Evolutionary conservation across 139 green algal genomes (phyloP).

Genomic region (Chlamydomonas eustigma): DNA sequence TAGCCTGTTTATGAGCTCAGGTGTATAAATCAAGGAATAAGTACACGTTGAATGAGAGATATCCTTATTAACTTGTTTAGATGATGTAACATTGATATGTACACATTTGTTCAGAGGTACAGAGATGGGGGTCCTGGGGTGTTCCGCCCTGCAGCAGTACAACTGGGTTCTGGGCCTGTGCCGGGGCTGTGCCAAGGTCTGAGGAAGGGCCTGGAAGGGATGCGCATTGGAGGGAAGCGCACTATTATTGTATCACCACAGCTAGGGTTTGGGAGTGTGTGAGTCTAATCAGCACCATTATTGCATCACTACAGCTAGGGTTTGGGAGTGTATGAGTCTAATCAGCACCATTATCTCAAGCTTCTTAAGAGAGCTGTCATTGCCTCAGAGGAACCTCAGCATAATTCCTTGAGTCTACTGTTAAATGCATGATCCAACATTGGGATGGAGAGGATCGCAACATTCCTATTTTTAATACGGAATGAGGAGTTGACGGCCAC

Average conservation of each 20-base stretch:
- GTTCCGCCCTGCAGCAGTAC: slow-evolving; percentile 28
- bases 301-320: slow-evolving; percentile 22
- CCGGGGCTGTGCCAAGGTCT: slow-evolving; percentile 34
- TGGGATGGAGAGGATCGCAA: too few relatives aligned
- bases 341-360: slow-evolving; percentile 32
- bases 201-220: slow-evolving; percentile 33
- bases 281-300: slow-evolving; percentile 24
- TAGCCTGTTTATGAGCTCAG: too few relatives aligned
- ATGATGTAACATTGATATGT: too few relatives aligned
- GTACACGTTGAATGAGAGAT: too few relatives aligned
- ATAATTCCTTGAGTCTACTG: too few relatives aligned
- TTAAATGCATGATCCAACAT: too few relatives aligned
- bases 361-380: too few relatives aligned
- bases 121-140: slow-evolving; percentile 38
- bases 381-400: too few relatives aligned
- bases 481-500: too few relatives aligned
- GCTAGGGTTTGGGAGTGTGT: slow-evolving; percentile 9
- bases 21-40: too few relatives aligned
- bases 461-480: too few relatives aligned
- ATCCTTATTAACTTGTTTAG: too few relatives aligned
- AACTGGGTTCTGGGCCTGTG: slow-evolving; percentile 35
- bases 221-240: slow-evolving; percentile 33
- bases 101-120: slow-evolving; percentile 31
- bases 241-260: slow-evolving; percentile 34
- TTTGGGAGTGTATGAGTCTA: slow-evolving; percentile 5